phyloP scores from a whole-genome alignment of 2,329 filamentous ascomycete genomes.

The Hypoxylon rubiginosum region DNA sequence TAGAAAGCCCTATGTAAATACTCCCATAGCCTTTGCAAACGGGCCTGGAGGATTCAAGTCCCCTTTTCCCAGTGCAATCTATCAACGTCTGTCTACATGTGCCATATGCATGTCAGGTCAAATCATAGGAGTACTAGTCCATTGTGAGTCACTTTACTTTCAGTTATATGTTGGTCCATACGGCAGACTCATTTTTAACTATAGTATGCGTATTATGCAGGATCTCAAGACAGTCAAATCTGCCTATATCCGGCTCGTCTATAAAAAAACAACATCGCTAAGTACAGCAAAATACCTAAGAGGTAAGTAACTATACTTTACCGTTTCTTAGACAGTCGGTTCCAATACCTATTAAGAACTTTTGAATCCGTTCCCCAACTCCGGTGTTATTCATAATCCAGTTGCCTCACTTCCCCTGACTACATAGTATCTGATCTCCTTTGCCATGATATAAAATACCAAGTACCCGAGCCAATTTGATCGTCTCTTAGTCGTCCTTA shows the following conservation, averaged over 20 bases:
- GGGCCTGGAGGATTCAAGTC: no score
- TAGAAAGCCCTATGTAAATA: not conserved
- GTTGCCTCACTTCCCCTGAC: conserved; percentile 5
- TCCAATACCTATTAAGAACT: not conserved
- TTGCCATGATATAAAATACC: conserved; percentile 6
- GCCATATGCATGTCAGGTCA: no score
- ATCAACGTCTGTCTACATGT: no score
- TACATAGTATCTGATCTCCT: not conserved
- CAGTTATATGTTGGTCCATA: no score
- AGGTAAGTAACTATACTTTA: conserved; percentile 19
- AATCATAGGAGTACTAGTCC: no score
- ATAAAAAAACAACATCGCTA: conserved; percentile 18
- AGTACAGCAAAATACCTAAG: not conserved
- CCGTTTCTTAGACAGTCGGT: not conserved
- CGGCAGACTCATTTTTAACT: no score
- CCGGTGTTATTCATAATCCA: conserved; percentile 12
- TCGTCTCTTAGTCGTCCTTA: conserved; percentile 66
- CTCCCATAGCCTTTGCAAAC: no score
- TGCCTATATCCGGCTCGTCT: conserved; percentile 15
- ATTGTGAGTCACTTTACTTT: no score
- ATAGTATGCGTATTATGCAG: conserved; percentile 13
- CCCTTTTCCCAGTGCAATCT: no score
- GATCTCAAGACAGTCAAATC: not conserved
- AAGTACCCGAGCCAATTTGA: not conserved
- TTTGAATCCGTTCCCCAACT: conserved; percentile 18